Base-by-base conservation (phyloP, 192 early-diverging fungal species). In the Coemansia erecta region DNA sequence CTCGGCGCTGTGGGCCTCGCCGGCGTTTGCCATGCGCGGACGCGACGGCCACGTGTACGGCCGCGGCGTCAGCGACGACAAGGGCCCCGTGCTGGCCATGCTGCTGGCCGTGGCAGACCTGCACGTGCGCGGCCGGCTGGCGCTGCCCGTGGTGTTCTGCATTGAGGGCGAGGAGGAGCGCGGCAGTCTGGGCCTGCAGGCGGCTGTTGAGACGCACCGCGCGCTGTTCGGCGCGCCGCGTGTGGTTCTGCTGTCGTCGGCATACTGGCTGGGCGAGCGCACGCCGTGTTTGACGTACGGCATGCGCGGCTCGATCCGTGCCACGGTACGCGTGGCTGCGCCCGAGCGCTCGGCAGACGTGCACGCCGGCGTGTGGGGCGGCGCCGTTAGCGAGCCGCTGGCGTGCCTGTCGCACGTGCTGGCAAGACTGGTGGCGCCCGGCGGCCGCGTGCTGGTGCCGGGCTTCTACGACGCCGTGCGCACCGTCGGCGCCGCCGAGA, bases 81-180 rank as follows among this genome's bases (percentile, higher is more conserved):
- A 92, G 73, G 90, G 90, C 31, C 90, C 90, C 0, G 82, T 92
- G 17, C 67, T 92, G 40, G 83, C 89, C 5, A 81, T 78, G 19
- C 84, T 89, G 19, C 90, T 87, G 79, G 89, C 89, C 3, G 85
- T 85, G 1, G 77, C 83, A 28, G 89, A 89, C 51, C 66, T 91
- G 47, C 72, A 81, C 10, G 82, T 83, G 33, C 74, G 85, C n/a
- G 74, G 83, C 1, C 43, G 62, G 0, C 58, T 91, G 45, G 75
- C 81, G 45, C 70, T 85, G 14, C 82, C 88, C 31, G 88, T 91
- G 8, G 84, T 85, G 37, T 89, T 91, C 57, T 79, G 88, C 69
- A 86, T 91, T 28, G 89, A 91, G 63, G 89, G 89, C 40, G 89
- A 91, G 66, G 89, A 91, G 61, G 89, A 91, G 60, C 84, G 83